phyloP scores from a whole-genome alignment of 345 rosid species.

The Xanthoceras sorbifolium region DNA sequence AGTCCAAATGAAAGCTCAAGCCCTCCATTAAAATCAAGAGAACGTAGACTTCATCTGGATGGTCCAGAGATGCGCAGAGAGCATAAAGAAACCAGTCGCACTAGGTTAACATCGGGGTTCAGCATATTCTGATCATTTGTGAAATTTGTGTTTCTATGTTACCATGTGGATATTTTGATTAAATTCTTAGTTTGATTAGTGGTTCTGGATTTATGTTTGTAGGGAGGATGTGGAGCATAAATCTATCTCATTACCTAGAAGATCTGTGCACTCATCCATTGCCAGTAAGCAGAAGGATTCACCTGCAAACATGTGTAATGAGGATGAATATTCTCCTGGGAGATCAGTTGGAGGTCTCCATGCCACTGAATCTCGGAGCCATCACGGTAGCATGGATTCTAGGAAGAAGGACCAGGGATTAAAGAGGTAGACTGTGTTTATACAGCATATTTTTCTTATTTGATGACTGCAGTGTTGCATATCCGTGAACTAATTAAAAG shows the following conservation, averaged over 20 bases:
- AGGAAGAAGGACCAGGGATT: constrained; percentile 45
- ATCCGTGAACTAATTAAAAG: background rate
- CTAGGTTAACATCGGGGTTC: constrained; percentile 31
- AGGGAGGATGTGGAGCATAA: constrained; percentile 41
- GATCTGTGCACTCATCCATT: constrained; percentile 37
- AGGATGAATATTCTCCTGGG: constrained; percentile 34
- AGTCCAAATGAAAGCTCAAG: constrained; percentile 33
- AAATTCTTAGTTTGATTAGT: background rate
- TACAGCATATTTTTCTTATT: background rate
- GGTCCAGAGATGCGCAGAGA: constrained; percentile 37
- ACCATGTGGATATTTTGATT: constrained; percentile 8
- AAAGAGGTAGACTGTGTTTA: constrained; percentile 44
- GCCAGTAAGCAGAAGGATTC: constrained; percentile 38
- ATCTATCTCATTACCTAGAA: constrained; percentile 34
- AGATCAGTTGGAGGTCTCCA: constrained; percentile 22
- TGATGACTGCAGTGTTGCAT: background rate
- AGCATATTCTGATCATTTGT: background rate
- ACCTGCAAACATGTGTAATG: constrained; percentile 24
- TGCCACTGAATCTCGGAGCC: constrained; percentile 30
- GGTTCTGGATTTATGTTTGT: constrained; percentile 18
- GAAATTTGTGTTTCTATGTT: constrained; percentile 10
- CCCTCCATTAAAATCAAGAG: constrained; percentile 38
- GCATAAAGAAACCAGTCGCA: constrained; percentile 27
- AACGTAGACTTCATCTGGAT: constrained; percentile 29
- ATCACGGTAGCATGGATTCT: constrained; percentile 25